Percentiles rank a stretch among this genome's conserved stretches.
Evolutionary conservation across 768 basidiomycete genomes (phyloP).

Genomic region (Lentinula lateritia): DNA sequence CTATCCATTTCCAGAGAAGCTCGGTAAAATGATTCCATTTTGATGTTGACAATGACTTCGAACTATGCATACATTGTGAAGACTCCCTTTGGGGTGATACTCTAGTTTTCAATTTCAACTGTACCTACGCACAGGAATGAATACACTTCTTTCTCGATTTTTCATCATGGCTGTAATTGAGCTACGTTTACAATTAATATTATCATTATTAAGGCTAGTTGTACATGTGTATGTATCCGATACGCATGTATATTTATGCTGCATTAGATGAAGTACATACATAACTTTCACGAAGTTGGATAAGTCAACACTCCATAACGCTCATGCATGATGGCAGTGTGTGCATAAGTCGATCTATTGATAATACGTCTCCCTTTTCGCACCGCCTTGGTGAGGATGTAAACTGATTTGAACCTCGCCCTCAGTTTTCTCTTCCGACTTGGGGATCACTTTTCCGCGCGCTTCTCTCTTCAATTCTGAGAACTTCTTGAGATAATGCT

Average conservation of each 20-base stretch:
- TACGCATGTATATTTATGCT: no score
- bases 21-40: neutral
- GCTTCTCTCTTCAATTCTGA: neutral
- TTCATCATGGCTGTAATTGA: no score
- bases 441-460: neutral
- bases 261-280: no score
- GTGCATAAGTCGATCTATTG: neutral
- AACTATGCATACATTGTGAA: neutral
- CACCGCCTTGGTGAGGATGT: neutral
- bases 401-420: neutral
- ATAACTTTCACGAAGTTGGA: no score
- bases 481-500: neutral
- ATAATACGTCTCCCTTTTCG: no score
- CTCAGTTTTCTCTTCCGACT: neutral
- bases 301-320: no score
- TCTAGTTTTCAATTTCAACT: no score
- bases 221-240: neutral
- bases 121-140: no score
- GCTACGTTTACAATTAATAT: neutral
- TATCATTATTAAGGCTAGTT: neutral
- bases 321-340: no score
- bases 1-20: conserved; percentile 2
- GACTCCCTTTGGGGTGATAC: no score
- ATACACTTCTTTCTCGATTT: no score
- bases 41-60: neutral